Base-by-base conservation (phyloP, 768 basidiomycete species). In the Suillus variegatus region DNA sequence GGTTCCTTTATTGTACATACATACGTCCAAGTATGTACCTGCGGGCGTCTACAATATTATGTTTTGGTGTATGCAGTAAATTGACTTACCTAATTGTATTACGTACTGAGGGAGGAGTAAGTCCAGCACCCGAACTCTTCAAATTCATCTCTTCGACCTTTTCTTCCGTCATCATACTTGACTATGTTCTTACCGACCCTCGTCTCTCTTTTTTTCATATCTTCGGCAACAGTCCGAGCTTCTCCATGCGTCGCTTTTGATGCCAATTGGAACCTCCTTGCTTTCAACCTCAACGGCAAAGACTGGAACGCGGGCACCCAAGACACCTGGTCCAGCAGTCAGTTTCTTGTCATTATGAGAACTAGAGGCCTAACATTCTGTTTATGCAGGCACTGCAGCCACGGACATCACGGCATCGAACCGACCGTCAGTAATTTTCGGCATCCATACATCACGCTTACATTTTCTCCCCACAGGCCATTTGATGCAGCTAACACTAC, bases 301-400 rank as follows among this genome's bases (percentile, higher is more conserved):
- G 95, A 97, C 76, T 95, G 91, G 80, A 88, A 86, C 69, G 88
- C 92, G 60, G 93, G 94, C 14, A 79, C 86, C 4, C 86, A 88
- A 71, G 82, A 84, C 70, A 81, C 84, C 6, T 97, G 94, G 94
- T 74, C 80, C 67, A 81, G 83, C 81, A 79, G 81, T 85, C 68
- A 65, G 78, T 70, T 32, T 55, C 54, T 44, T 49, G 8, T 43
- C 22, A n/a, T 43, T 35, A 38, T 43, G 35, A 36, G 12, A 56
- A 1, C 41, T 64, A n/a, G 36, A 46, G 35, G 20, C 12, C 51
- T 69, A 46, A 66, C 20, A 44, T 46, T 46, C 38, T 60, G 51
- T 62, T 62, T 12, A 64, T 66, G 22, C 40, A 77, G 76, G 67
- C 69, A 64, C 66, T 49, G 76, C 78, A 49, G 82, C 88, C 3